phyloP scores from a whole-genome alignment of 2,329 filamentous ascomycete genomes.

The Cryphonectria carpinicola region DNA sequence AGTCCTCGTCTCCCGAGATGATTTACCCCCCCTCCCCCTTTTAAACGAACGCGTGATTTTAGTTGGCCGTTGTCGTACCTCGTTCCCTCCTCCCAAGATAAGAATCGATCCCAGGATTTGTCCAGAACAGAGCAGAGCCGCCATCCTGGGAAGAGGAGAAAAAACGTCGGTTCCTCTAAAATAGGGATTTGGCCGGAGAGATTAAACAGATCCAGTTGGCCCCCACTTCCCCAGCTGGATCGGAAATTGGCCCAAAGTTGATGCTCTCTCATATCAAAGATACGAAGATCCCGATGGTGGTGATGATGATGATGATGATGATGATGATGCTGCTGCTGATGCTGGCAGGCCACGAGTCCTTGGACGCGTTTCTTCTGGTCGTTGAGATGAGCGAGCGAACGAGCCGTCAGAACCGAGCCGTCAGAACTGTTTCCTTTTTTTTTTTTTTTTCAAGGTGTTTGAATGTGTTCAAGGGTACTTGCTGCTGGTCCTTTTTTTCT shows the following conservation, averaged over 20 bases:
- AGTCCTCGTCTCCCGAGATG: background rate
- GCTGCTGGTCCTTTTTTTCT: background rate
- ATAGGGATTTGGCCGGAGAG: background rate
- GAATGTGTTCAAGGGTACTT: background rate
- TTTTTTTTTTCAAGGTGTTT: background rate
- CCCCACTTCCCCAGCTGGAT: constrained; percentile 8
- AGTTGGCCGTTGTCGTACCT: background rate
- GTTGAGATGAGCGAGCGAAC: background rate
- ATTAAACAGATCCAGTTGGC: background rate
- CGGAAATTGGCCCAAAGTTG: constrained; percentile 6
- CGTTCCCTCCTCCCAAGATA: background rate
- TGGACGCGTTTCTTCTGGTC: too few species aligned
- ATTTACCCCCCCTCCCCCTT: background rate
- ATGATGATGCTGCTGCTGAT: background rate
- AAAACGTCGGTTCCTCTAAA: background rate
- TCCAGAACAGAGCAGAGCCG: background rate
- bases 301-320: background rate
- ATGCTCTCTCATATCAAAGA: background rate
- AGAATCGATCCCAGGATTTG: background rate
- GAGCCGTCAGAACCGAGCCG: background rate
- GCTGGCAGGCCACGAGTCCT: background rate
- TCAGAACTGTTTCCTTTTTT: background rate
- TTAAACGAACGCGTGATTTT: background rate
- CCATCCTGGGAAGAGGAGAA: background rate
- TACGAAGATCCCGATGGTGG: constrained; percentile 1